Evolutionary conservation across 225 moss, liverwort and hornwort genomes (phyloP), one percentile per base, ranked within the genome.

Genomic region (Takakia lepidozioides): DNA sequence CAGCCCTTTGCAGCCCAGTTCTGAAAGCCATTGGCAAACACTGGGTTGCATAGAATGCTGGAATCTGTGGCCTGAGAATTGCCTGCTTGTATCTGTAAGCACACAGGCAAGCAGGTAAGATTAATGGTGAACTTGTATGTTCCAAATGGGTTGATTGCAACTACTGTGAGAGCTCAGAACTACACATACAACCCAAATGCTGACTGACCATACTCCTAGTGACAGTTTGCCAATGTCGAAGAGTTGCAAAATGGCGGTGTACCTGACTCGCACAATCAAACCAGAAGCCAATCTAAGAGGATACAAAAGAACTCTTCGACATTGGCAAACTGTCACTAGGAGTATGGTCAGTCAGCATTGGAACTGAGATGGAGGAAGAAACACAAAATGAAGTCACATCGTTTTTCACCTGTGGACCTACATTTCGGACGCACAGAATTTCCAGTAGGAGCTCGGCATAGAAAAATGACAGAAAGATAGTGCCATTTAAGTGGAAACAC

Each of bases 1-100:
- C 80, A 84, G 29, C 82, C 73, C 43, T 79, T 89, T 15, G 60
- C 72, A 45, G 72, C 72, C 93, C 93, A 95, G 47, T 63, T 48
- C 48, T 64, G 63, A 46, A 95, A 49, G n/a, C 84, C 93, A 43
- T 80, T 59, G 46, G 61, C 58, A 48, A 95, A 89, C 51, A 62
- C 67, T 20, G 83, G 55, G 61, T 95, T 95, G 18, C 54, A 57
- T 2, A 86, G 22, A 51, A 86, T 63, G 52, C 69, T 57, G 45
- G 59, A 27, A 58, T 46, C 51, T 44, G 35, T 55, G 30, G 42
- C 37, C 49, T 6, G 42, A 7, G 28, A 19, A 46, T 61, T 51
- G 38, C 49, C 50, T 36, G 38, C 51, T 59, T 65, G 54, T 59
- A 57, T 72, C 71, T 53, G 51, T 63, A 61, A 58, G 57, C 27